These are phyloP conservation scores for Auriscalpium vulgare DNA, from an alignment of 768 basidiomycete genomes.

Conservation along the genomic window DNA sequence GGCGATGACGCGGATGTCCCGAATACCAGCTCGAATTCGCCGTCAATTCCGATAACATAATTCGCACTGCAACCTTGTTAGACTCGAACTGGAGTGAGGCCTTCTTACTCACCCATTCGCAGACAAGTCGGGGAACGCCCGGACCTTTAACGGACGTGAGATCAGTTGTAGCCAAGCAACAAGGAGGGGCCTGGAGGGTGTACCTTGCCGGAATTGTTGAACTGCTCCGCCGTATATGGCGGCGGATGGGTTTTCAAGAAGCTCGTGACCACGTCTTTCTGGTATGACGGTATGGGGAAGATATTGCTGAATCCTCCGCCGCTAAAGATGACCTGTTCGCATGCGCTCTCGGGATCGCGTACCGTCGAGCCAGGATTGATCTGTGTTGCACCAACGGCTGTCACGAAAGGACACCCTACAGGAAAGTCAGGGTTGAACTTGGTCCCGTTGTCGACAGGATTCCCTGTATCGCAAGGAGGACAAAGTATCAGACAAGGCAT, in stretches of 20 bases:
- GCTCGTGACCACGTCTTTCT: slow-evolving; percentile 20
- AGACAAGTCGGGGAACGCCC: slow-evolving; percentile 26
- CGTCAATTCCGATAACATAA: slow-evolving; percentile 24
- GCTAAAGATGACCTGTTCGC: slow-evolving; percentile 29
- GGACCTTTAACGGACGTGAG: slow-evolving; percentile 7
- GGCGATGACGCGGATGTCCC: slow-evolving; percentile 32
- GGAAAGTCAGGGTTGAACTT: slow-evolving; percentile 38
- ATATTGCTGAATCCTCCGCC: slow-evolving; percentile 36
- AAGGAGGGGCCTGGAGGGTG: too few relatives aligned
- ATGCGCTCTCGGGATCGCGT: slow-evolving; percentile 29
- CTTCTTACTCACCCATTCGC: slow-evolving; percentile 22
- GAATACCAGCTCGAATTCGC: slow-evolving; percentile 24
- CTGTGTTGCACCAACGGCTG: slow-evolving; percentile 31
- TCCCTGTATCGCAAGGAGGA: slow-evolving; percentile 15
- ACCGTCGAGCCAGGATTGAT: slow-evolving; percentile 26
- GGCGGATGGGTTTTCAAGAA: slow-evolving; percentile 28
- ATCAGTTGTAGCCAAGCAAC: too few relatives aligned
- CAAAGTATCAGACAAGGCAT: too few relatives aligned
- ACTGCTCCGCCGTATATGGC: slow-evolving; percentile 24
- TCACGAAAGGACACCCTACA: slow-evolving; percentile 34
- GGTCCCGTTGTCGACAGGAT: slow-evolving; percentile 16
- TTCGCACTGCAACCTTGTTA: slow-evolving; percentile 18
- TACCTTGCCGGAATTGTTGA: slow-evolving; percentile 27
- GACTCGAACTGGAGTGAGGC: not conserved
- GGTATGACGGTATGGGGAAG: slow-evolving; percentile 30